Base-by-base conservation (phyloP, 306 rosid species). In the Fragaria iinumae region DNA sequence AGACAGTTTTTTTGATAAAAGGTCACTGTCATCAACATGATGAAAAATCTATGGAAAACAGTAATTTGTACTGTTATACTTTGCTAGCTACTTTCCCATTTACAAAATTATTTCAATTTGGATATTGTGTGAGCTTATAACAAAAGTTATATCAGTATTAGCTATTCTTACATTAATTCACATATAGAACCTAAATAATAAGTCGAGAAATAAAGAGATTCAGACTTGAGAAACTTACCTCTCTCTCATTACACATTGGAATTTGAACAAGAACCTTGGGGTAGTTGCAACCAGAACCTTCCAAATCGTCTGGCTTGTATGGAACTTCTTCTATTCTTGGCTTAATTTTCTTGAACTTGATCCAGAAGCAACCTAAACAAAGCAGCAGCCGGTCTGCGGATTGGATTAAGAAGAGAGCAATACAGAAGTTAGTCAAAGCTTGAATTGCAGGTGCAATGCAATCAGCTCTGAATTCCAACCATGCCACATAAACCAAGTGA, bases 221-320 rank as follows among this genome's bases (percentile, higher is more conserved):
- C 68, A 36, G 70, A 36, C 25, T 9, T 36, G 27, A 65, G 43
- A 65, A 32, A 32, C 45, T 77, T 66, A 90, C 96, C 96, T 90
- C 96, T 85, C 81, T 88, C 82, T 90, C 96, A 77, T 90, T 90
- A 66, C 96, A 90, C 96, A 90, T 90, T 34, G 96, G 96, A 83
- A 90, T 90, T 76, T 90, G 96, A 80, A 88, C 93, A 44, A 90
- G 96, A 49, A 90, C 93, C 89, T 80, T 85, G 44, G 96, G 96
- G 72, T 72, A 82, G 47, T 67, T 79, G 48, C 79, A 45, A 29
- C 84, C 79, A 0, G 84, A 76, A 3, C 71, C 88, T 82, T 86
- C 89, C 88, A 86, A 84, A 84, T 84, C 88, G n/a, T 78, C 63
- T 0, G 72, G 48, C 34, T 79, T 85, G 71, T 50, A 69, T 17